Percentiles rank a stretch among this genome's conserved stretches.
Evolutionary conservation across 2,329 filamentous ascomycete genomes (phyloP).

Genomic region (Septoria linicola): DNA sequence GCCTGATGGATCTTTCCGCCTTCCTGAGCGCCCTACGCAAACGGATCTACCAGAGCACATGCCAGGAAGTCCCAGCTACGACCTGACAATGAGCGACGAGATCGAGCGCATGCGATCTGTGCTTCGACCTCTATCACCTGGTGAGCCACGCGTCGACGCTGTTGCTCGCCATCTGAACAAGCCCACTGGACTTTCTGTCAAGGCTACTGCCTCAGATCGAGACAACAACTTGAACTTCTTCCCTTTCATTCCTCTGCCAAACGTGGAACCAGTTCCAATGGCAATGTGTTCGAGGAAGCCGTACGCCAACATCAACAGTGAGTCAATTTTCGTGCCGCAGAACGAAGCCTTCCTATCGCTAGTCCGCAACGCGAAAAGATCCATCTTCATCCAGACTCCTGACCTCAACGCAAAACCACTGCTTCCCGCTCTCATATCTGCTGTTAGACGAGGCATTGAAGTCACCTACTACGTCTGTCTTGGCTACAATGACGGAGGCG

Average conservation of each 20-base stretch:
- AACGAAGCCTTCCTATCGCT: conserved; percentile 73
- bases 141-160: conserved; percentile 58
- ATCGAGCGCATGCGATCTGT: conserved; percentile 60
- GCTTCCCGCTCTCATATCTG: conserved; percentile 61
- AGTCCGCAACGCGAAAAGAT: conserved; percentile 61
- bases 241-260: conserved; percentile 60
- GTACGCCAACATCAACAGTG: conserved; percentile 63
- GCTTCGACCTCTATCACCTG: conserved; percentile 48
- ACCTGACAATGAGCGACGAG: conserved; percentile 60
- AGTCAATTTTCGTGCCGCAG: conserved; percentile 64
- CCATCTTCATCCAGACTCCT: conserved; percentile 76
- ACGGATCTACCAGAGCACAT: conserved; percentile 56
- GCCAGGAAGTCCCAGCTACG: conserved; percentile 62
- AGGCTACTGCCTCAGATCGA: conserved; percentile 49
- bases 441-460: conserved; percentile 65
- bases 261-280: conserved; percentile 26
- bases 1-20: conserved; percentile 29
- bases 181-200: conserved; percentile 30
- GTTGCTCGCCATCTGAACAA: conserved; percentile 63
- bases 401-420: conserved; percentile 72
- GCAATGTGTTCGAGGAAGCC: conserved; percentile 60
- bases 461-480: conserved; percentile 72
- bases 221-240: conserved; percentile 29
- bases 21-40: conserved; percentile 28
- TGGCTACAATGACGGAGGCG: conserved; percentile 76